These are phyloP conservation scores for Capsicum chinense DNA, from an alignment of 257 asterid genomes.

Conservation along the genomic window DNA sequence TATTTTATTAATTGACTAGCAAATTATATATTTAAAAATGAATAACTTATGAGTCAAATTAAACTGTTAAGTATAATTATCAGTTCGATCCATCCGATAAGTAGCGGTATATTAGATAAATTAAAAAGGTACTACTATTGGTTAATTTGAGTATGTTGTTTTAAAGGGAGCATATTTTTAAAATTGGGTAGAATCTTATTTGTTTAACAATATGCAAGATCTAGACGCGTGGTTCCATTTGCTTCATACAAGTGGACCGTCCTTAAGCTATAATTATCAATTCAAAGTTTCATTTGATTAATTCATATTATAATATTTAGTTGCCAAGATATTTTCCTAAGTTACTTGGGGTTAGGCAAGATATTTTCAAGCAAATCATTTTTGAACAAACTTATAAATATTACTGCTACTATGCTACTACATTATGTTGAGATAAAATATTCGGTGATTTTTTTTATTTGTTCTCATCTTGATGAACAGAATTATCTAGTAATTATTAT, in stretches of 20 bases:
- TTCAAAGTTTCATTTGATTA: slow-evolving; percentile 11
- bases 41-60: no score
- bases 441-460: no score
- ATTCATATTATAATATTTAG: slow-evolving; percentile 28
- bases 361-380: slow-evolving; percentile 26
- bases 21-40: no score
- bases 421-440: background rate
- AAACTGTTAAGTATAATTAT: no score
- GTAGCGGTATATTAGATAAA: background rate
- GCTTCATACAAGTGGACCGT: slow-evolving; percentile 24
- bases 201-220: slow-evolving; percentile 26
- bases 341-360: background rate
- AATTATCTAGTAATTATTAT: no score
- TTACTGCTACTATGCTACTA: background rate
- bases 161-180: background rate
- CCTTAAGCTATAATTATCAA: background rate
- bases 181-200: background rate
- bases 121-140: background rate
- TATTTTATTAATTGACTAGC: no score
- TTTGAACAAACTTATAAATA: background rate
- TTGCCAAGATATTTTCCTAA: slow-evolving; percentile 32
- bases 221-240: slow-evolving; percentile 29
- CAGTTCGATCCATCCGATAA: no score
- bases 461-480: no score
- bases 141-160: background rate